Evolutionary conservation across 805 yeast species (phyloP), one percentile per base, ranked within the genome.

Genomic region (Tetrapisispora nanseiensis): DNA sequence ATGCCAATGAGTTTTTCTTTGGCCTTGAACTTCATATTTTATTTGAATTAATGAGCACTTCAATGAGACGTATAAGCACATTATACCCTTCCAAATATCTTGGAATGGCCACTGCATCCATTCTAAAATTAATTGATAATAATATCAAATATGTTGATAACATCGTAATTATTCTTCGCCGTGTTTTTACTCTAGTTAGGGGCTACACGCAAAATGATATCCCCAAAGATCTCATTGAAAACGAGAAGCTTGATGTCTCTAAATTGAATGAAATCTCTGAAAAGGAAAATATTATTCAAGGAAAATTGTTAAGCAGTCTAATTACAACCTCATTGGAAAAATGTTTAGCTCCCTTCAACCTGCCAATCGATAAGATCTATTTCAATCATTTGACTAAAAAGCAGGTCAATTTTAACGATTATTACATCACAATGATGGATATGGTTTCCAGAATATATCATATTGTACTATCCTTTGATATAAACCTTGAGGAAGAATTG

Each of bases 21-120:
- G 75, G 74, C 22, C 40, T 86, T 39, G 75, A 81, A 61, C 66
- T 83, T 47, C 84, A 84, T 61, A 67, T 78, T 28, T 51, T 85
- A 8, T 67, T 80, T 44, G 95, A 87, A 63, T 67, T 86, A 41
- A 62, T 84, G 41, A 69, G 65, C 15, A 67, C 76, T 33, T 74
- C 79, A 33, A 57, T 84, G 52, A 74, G 72, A 48, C 66, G 80
- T 44, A 80, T 86, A 46, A 66, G 69, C 30, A 83, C 95, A 0
- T 57, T 76, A 16, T 78, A 80, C 54, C 96, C 97, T 7, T 82
- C 95, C 0, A 75, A 82, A 47, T 87, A 84, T 54, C 64, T 89
- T 37, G 71, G 82, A 1, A 81, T 85, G 74, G 76, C 80, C 0
- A 72, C 79, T 0, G 57, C 82, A 1, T 69, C 86, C 0, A 58